Percentiles rank a stretch among this genome's conserved stretches.
Conservation (phyloP, 2,329 filamentous ascomycete species). For the Fusarium hainanense region DNA sequence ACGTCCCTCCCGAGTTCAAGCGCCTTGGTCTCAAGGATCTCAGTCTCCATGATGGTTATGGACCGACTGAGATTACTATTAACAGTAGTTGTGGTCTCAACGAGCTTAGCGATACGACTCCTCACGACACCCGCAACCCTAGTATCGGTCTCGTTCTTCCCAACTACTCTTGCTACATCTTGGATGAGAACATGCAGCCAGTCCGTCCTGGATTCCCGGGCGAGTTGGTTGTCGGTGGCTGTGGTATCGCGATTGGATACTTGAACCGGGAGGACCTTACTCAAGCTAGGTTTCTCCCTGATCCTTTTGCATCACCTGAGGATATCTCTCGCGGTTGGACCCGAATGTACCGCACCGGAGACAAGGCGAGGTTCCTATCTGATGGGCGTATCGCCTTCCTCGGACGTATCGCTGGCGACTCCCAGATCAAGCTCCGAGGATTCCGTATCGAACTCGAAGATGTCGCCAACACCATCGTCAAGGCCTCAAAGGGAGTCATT, state of each 20-base stretch:
- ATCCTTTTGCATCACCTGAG: not conserved
- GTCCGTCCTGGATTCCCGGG: not conserved
- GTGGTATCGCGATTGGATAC: not conserved
- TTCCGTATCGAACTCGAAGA: slow-evolving; percentile 13
- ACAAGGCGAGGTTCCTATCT: slow-evolving; percentile 1
- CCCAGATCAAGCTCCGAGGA: slow-evolving; percentile 11
- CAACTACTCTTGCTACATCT: slow-evolving; percentile 8
- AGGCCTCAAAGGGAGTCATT: not conserved
- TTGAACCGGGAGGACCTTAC: slow-evolving; percentile 2
- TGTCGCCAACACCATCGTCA: slow-evolving; percentile 7
- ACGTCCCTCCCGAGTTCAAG: slow-evolving; percentile 1
- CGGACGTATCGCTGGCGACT: not conserved
- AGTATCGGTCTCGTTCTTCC: slow-evolving; percentile 1
- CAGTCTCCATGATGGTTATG: not conserved
- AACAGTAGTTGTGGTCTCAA: not conserved
- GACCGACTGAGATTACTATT: slow-evolving; percentile 7
- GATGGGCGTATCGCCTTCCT: not conserved
- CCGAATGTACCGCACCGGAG: slow-evolving; percentile 6
- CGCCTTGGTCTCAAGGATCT: not conserved
- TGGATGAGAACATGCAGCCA: slow-evolving; percentile 1
- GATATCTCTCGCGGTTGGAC: not conserved
- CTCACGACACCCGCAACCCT: not conserved
- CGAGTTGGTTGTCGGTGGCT: not conserved
- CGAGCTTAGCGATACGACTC: not conserved
- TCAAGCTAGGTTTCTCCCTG: not conserved